These are phyloP conservation scores for Paramarasmius palmivorus DNA, from an alignment of 1,284 basidiomycete species.

Conservation along the genomic window DNA sequence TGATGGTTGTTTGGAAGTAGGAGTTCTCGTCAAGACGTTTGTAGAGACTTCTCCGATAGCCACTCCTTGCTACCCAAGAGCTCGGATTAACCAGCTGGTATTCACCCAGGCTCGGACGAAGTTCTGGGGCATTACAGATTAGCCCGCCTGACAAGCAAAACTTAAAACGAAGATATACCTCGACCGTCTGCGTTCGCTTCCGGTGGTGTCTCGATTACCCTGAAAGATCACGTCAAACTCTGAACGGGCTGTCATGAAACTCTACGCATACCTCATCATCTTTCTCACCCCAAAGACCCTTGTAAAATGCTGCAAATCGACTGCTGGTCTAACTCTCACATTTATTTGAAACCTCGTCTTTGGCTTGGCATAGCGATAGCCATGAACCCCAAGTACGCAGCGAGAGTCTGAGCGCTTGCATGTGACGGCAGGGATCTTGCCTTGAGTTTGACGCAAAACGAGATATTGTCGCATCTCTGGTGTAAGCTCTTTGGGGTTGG, in stretches of 20 bases:
- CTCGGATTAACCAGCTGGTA: slow-evolving; percentile 58
- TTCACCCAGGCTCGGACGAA: slow-evolving; percentile 39
- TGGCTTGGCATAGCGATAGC: slow-evolving; percentile 48
- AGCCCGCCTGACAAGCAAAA: not conserved
- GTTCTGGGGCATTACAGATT: slow-evolving; percentile 34
- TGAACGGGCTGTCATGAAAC: not conserved
- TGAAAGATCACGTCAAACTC: slow-evolving; percentile 20
- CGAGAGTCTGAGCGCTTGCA: slow-evolving; percentile 15
- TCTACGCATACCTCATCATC: slow-evolving; percentile 35
- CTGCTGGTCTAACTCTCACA: slow-evolving; percentile 38
- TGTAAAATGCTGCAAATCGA: slow-evolving; percentile 49
- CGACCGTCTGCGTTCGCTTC: slow-evolving; percentile 56
- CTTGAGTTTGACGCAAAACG: not conserved
- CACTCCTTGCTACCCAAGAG: slow-evolving; percentile 51
- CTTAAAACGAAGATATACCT: slow-evolving; percentile 32
- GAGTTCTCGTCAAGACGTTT: slow-evolving; percentile 53
- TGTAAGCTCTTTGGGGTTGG: slow-evolving; percentile 21
- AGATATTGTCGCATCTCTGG: not conserved
- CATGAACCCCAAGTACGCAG: slow-evolving; percentile 41
- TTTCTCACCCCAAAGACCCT: slow-evolving; percentile 36
- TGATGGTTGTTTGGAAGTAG: slow-evolving; percentile 70
- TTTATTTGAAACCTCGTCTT: slow-evolving; percentile 51
- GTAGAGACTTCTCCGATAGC: slow-evolving; percentile 57
- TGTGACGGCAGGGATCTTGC: slow-evolving; percentile 16
- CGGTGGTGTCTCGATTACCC: slow-evolving; percentile 56